These are phyloP conservation scores for Lentinula boryana DNA, from an alignment of 768 basidiomycete species.

Conservation along the genomic window DNA sequence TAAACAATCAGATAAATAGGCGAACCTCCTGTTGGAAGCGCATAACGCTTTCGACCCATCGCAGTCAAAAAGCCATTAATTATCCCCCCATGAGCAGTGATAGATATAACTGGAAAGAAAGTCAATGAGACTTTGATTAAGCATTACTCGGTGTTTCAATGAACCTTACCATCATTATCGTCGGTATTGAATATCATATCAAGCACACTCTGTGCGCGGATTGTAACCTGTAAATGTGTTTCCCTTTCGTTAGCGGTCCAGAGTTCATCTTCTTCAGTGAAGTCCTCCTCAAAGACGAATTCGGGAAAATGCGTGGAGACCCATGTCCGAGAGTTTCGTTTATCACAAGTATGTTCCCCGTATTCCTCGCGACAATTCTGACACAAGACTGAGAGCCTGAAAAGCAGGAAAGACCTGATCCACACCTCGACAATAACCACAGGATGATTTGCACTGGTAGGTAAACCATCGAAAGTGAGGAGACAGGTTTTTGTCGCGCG, in stretches of 20 bases:
- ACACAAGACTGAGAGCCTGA: background rate
- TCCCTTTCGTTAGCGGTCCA: slow-evolving; percentile 56
- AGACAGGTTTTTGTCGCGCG: slow-evolving; percentile 38
- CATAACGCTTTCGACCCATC: slow-evolving; percentile 37
- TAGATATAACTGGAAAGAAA: slow-evolving; percentile 47
- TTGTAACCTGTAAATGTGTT: slow-evolving; percentile 34
- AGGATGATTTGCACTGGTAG: slow-evolving; percentile 19
- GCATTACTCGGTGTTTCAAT: background rate
- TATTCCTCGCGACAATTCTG: slow-evolving; percentile 66
- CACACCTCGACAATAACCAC: slow-evolving; percentile 52
- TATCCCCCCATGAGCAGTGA: slow-evolving; percentile 62
- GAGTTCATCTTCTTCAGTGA: slow-evolving; percentile 57
- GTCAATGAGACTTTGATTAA: background rate
- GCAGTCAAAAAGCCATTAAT: slow-evolving; percentile 50
- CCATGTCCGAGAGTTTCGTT: slow-evolving; percentile 42
- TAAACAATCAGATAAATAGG: background rate
- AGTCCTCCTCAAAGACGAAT: slow-evolving; percentile 49
- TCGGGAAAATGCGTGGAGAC: slow-evolving; percentile 44
- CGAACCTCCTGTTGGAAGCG: slow-evolving; percentile 61
- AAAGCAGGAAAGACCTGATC: background rate
- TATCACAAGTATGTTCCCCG: slow-evolving; percentile 69
- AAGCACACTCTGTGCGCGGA: slow-evolving; percentile 44
- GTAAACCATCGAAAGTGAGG: slow-evolving; percentile 36
- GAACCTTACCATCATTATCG: slow-evolving; percentile 35
- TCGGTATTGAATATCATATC: slow-evolving; percentile 49